Conservation (phyloP, 257 asterid species). For the Ajuga chamaepitys region DNA sequence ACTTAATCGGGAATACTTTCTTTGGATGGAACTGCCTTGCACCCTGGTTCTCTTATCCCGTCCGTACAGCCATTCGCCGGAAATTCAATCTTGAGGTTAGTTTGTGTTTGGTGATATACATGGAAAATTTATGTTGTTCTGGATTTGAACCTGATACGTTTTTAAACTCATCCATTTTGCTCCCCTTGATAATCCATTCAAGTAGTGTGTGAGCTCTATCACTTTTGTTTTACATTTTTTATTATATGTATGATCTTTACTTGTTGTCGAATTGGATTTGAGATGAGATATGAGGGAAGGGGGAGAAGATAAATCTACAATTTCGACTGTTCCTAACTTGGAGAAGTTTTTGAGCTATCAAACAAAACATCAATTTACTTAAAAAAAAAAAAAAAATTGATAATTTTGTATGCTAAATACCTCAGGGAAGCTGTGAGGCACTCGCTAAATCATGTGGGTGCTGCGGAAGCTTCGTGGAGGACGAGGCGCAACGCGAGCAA, state of each 20-base stretch:
- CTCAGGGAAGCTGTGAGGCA: slow-evolving; percentile 87
- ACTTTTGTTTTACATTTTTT: background rate
- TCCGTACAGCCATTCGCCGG: slow-evolving; percentile 79
- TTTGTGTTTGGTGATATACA: background rate
- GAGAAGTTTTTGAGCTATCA: too few relatives aligned
- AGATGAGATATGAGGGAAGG: background rate
- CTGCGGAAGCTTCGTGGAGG: slow-evolving; percentile 53
- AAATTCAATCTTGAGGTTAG: slow-evolving; percentile 85
- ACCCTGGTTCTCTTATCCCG: slow-evolving; percentile 73
- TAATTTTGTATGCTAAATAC: background rate
- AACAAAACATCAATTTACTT: too few relatives aligned
- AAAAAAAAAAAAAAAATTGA: background rate
- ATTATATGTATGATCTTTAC: background rate
- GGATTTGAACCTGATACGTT: background rate
- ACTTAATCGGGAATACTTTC: slow-evolving; percentile 55
- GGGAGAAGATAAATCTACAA: background rate
- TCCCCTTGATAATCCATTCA: too few relatives aligned
- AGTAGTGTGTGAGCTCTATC: background rate
- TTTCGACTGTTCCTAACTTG: too few relatives aligned
- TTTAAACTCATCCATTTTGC: background rate
- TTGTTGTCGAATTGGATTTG: background rate
- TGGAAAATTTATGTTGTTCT: too few relatives aligned
- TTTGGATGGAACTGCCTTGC: slow-evolving; percentile 85
- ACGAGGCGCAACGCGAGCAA: slow-evolving; percentile 74
- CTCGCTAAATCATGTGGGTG: slow-evolving; percentile 64